Base-by-base conservation (phyloP, 441 rosid species). In the Adansonia gregorii region DNA sequence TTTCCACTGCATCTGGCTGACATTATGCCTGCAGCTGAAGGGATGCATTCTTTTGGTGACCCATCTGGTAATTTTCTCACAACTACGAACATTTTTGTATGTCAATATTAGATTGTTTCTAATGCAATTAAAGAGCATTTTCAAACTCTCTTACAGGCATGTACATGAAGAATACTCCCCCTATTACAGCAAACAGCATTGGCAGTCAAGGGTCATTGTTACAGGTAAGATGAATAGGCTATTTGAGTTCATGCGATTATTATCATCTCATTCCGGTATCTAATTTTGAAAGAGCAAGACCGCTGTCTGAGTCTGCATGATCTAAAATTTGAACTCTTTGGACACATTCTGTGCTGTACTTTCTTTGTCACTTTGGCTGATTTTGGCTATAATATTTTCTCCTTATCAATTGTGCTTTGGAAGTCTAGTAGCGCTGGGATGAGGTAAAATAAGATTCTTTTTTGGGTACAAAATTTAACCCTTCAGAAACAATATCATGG, bases 1-100 rank as follows among this genome's bases (percentile, higher is more conserved):
- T 97, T 94, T 83, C 99, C 99, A 49, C 78, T 87, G 80, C 98
- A 93, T 89, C 85, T 97, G 67, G 91, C 87, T 22, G 98, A 91
- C 78, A 91, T 93, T 79, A 87, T 94, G 68, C 77, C 86, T 78
- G 83, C 79, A 56, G 82, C 79, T 35, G 94, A 92, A 72, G 93
- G 92, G 80, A 81, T 85, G 84, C 94, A 82, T 78, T 73, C 58
- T 54, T 77, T 93, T 82, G 72, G 88, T 52, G 94, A 93, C 85
- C 41, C 86, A 73, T 86, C 94, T 63, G 92, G 91, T 92, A 86
- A 77, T 43, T 75, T 52, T 73, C 78, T 19, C 48, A 56, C 46
- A 58, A n/a, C 67, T 63, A 39, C 49, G 74, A 58, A 31, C 15
- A 41, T 61, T 78, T 67, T 20, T 63, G 12, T 45, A 9, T 67